A percentile compares a stretch with the other conserved stretches of the same genome.
Evolutionary conservation across 768 basidiomycete species (phyloP).

Genomic region (Rhodocollybia butyracea): DNA sequence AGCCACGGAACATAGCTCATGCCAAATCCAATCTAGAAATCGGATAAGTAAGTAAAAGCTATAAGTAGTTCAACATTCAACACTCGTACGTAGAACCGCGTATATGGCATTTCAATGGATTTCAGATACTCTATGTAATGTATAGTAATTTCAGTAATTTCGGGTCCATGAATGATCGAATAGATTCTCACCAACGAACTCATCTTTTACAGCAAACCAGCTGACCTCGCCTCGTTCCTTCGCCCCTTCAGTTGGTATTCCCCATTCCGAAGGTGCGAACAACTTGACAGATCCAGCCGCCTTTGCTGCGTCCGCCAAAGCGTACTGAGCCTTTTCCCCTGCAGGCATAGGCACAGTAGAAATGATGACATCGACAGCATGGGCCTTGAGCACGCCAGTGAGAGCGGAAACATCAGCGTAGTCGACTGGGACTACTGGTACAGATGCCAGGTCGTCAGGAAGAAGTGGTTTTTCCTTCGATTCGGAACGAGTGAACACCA

Average conservation of each 20-base stretch:
- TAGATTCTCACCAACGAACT: not conserved
- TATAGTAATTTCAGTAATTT: not conserved
- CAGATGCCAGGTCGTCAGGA: not conserved
- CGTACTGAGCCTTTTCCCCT: not conserved
- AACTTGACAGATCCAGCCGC: not conserved
- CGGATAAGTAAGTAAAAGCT: not conserved
- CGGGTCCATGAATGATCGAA: not conserved
- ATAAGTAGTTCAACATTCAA: not conserved
- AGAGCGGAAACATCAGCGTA: not conserved
- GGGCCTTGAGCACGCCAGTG: not conserved
- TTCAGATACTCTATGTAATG: not conserved
- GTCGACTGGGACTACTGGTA: not conserved
- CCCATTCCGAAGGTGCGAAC: conserved; percentile 4
- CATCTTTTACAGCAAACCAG: not conserved
- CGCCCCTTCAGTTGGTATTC: not conserved
- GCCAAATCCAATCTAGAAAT: not conserved
- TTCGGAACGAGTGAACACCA: too few relatives aligned
- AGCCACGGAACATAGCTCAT: not conserved
- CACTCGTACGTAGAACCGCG: not conserved
- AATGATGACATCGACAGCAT: not conserved
- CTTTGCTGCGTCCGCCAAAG: not conserved
- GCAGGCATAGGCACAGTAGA: not conserved
- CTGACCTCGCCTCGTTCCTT: not conserved
- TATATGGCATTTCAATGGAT: conserved; percentile 1
- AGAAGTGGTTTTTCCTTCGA: too few relatives aligned